phyloP scores from a whole-genome alignment of 2,329 filamentous ascomycete species.

The Colletotrichum filicis region DNA sequence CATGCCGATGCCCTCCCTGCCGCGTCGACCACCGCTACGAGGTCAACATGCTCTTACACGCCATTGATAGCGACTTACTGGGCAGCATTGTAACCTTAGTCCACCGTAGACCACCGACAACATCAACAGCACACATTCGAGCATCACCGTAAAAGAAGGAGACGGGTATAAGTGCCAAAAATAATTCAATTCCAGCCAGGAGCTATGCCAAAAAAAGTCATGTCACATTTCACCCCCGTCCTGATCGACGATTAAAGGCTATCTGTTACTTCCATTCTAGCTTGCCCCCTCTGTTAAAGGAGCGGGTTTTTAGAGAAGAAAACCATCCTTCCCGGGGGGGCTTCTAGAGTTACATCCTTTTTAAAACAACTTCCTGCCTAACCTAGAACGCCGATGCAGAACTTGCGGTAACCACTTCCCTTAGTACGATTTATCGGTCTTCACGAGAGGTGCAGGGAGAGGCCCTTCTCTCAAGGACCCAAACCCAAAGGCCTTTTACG shows the following conservation, averaged over 20 bases:
- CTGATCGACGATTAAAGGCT: constrained; percentile 32
- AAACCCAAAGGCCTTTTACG: too few species aligned
- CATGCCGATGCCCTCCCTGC: too few species aligned
- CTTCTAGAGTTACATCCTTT: constrained; percentile 51
- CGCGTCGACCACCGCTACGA: too few species aligned
- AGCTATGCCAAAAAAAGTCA: constrained; percentile 30
- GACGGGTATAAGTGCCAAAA: background rate
- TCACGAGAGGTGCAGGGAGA: too few species aligned
- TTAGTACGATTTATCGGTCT: too few species aligned
- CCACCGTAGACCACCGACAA: too few species aligned
- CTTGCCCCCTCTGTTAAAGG: constrained; percentile 43
- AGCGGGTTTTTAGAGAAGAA: constrained; percentile 27
- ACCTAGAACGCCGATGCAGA: constrained; percentile 52
- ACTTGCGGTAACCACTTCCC: constrained; percentile 35
- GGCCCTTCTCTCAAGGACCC: too few species aligned
- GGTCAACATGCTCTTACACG: too few species aligned
- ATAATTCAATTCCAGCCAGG: constrained; percentile 8
- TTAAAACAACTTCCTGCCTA: constrained; percentile 44
- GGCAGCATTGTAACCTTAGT: too few species aligned
- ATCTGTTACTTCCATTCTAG: constrained; percentile 37
- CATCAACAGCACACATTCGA: background rate
- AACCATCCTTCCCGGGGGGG: constrained; percentile 43
- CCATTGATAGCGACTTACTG: too few species aligned
- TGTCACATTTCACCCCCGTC: constrained; percentile 30
- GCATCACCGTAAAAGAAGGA: too few species aligned